Evolutionary conservation across 345 rosid species (phyloP), one percentile per base, ranked within the genome.

Genomic region (Populus davidiana): DNA sequence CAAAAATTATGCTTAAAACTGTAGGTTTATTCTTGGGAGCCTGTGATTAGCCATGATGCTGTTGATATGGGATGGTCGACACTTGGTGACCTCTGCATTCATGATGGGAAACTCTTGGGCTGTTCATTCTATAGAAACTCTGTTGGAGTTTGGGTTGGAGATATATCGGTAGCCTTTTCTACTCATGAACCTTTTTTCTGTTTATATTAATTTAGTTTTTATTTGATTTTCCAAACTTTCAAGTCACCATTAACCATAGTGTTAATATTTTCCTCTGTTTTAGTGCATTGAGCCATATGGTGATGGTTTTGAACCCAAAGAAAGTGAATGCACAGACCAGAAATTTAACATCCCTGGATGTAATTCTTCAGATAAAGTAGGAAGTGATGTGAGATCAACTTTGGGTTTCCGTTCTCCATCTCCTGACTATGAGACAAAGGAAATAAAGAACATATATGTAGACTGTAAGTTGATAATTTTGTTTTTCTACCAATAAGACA

Each of bases 1-100:
- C 68, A 25, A 31, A 64, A 74, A 70, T 69, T 82, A 31, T 78
- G 44, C 71, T 85, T 69, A 54, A 72, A 43, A 73, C 72, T 86
- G 85, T 78, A 96, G 99, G 97, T 94, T 82, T 94, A 89, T 86
- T 94, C 99, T 63, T 96, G 98, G 99, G 99, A 96, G 84, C 99
- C 99, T 76, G 89, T 94, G 77, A 79, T 92, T 81, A 86, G 94
- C 77, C 94, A 90, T 86, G 99, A 94, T 84, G 64, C 92, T 70
- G 85, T 91, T 84, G 94, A 90, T 81, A 90, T 94, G 84, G 96
- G 98, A 74, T 96, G 99, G 97, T 94, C 96, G 70, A 86, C 91
- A 13, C 97, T 96, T 72, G 90, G 93, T 80, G 97, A 96, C 85
- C 85, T 92, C 72, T 92, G 96, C 86, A 90, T 92, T 83, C 90